These are phyloP conservation scores for Angophora floribunda DNA, from an alignment of 345 rosid genomes.

Conservation along the genomic window DNA sequence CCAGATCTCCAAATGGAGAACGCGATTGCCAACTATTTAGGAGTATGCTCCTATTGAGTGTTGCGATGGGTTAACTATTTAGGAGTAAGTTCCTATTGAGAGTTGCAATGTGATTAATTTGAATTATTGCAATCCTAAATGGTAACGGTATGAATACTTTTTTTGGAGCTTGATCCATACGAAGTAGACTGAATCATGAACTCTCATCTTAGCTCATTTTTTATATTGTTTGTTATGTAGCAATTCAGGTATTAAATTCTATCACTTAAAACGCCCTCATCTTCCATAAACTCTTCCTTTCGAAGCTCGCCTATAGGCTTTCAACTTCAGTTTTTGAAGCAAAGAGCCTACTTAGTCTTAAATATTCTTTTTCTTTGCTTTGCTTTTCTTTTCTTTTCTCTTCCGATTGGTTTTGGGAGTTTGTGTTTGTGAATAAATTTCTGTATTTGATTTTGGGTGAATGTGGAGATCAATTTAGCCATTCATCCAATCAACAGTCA, in stretches of 20 bases:
- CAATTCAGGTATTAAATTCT: not conserved
- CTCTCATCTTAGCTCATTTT: not conserved
- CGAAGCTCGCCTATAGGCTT: not conserved
- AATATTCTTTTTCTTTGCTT: too few relatives aligned
- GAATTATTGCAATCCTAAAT: not conserved
- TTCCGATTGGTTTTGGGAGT: not conserved
- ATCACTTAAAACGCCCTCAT: not conserved
- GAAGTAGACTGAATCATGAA: not conserved
- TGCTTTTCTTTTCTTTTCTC: not conserved
- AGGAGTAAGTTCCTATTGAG: not conserved
- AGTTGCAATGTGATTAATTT: not conserved
- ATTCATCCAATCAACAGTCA: not conserved
- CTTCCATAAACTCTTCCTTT: not conserved
- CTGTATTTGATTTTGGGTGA: too few relatives aligned
- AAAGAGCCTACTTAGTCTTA: too few relatives aligned
- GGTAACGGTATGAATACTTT: not conserved
- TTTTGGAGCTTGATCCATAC: not conserved
- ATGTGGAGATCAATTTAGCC: not conserved
- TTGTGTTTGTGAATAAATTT: too few relatives aligned
- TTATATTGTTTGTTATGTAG: not conserved
- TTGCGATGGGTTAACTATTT: not conserved
- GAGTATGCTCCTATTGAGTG: not conserved
- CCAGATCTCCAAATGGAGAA: not conserved
- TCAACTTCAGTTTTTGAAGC: not conserved
- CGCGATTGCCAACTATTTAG: not conserved